Percentiles rank a stretch among this genome's conserved stretches.
These are phyloP conservation scores for Cystobasidiaceae sp. DNA, from an alignment of 1,284 basidiomycete species.

Conservation along the genomic window DNA sequence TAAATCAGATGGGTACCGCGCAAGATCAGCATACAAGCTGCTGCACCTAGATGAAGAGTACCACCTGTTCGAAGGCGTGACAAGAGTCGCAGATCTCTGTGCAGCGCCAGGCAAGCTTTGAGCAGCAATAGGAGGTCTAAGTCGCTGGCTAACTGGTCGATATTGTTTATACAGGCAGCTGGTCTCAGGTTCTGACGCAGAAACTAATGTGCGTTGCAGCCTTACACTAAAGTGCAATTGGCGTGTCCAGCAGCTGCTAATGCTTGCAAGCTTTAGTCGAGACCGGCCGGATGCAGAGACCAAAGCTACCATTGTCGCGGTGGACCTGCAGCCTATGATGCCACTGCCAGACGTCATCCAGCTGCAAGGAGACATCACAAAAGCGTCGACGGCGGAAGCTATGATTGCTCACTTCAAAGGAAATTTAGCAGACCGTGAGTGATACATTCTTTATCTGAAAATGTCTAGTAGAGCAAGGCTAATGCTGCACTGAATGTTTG, in stretches of 20 bases:
- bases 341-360: slow-evolving; percentile 53
- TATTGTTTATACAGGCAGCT: slow-evolving; percentile 40
- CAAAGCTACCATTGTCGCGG: slow-evolving; percentile 51
- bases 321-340: slow-evolving; percentile 57
- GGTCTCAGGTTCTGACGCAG: slow-evolving; percentile 42
- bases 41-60: slow-evolving; percentile 54
- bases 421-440: slow-evolving; percentile 49
- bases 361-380: slow-evolving; percentile 56
- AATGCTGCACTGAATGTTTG: too few relatives aligned
- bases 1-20: slow-evolving; percentile 50
- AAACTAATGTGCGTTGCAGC: slow-evolving; percentile 46
- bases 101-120: slow-evolving; percentile 51
- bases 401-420: slow-evolving; percentile 53
- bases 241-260: slow-evolving; percentile 3
- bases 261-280: slow-evolving; percentile 29
- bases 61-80: slow-evolving; percentile 40
- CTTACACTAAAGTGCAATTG: not conserved
- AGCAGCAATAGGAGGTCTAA: too few relatives aligned
- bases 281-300: slow-evolving; percentile 19
- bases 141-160: not conserved
- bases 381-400: slow-evolving; percentile 51
- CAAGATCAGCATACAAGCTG: slow-evolving; percentile 56
- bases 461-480: too few relatives aligned
- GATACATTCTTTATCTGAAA: too few relatives aligned
- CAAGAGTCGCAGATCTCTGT: slow-evolving; percentile 55